phyloP scores from a whole-genome alignment of 1,284 basidiomycete species.

The Xerocomus amazonicus region DNA sequence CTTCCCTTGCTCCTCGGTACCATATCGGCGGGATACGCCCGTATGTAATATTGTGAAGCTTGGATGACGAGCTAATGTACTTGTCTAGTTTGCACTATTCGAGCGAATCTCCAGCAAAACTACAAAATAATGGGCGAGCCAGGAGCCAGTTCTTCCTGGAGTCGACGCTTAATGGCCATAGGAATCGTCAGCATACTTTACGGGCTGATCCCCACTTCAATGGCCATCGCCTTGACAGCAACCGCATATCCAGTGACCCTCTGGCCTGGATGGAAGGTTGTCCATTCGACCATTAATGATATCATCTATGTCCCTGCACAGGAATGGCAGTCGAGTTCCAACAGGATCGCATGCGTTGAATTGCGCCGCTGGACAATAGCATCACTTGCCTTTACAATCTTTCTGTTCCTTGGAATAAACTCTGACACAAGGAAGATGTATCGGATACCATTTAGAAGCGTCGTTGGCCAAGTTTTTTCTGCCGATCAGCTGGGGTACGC shows the following conservation, averaged over 20 bases:
- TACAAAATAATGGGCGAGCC: background rate
- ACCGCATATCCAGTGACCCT: conserved; percentile 11
- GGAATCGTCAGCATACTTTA: conserved; percentile 14
- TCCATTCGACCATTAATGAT: conserved; percentile 15
- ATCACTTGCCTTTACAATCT: conserved; percentile 20
- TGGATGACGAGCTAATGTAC: background rate
- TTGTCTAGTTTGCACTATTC: conserved; percentile 12
- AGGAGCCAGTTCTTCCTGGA: conserved; percentile 5
- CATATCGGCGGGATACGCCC: conserved; percentile 25
- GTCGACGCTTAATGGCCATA: conserved; percentile 14
- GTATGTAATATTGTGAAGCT: conserved; percentile 6
- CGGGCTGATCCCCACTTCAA: conserved; percentile 17
- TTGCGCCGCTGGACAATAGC: conserved; percentile 23
- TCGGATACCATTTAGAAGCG: conserved; percentile 5
- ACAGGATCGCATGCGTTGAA: conserved; percentile 1
- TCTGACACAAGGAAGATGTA: conserved; percentile 21
- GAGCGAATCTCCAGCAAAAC: conserved; percentile 5
- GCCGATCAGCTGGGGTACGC: conserved; percentile 4
- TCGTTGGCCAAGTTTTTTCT: background rate
- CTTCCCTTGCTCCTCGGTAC: conserved; percentile 36
- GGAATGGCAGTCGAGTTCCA: conserved; percentile 11
- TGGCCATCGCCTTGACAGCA: conserved; percentile 11
- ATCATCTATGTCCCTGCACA: conserved; percentile 8
- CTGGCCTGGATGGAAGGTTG: conserved; percentile 23
- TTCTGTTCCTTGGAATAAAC: conserved; percentile 25